Conservation (phyloP, 2,329 filamentous ascomycete genomes). For the Fusarium heterosporum region DNA sequence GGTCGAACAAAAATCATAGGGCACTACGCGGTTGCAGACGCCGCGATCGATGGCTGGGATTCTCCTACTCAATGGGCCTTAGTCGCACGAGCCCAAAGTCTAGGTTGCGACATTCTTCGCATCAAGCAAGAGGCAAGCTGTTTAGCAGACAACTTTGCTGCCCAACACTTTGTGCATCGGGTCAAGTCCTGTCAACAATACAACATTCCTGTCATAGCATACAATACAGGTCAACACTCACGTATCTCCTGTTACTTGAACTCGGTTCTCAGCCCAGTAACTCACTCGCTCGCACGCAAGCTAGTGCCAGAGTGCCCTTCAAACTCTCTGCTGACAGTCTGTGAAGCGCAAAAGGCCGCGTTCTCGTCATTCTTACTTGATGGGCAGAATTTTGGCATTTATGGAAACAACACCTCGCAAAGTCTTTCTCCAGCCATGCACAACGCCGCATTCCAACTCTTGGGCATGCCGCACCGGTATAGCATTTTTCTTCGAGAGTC, state of each 20-base stretch:
- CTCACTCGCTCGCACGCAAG: background rate
- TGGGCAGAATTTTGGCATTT: background rate
- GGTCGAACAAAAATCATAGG: background rate
- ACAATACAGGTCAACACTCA: constrained; percentile 5
- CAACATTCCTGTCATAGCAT: background rate
- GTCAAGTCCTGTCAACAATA: background rate
- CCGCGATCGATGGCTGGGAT: background rate
- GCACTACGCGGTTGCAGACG: background rate
- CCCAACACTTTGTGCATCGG: background rate
- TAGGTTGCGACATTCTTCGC: constrained; percentile 3
- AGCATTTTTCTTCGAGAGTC: background rate
- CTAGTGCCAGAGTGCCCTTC: background rate
- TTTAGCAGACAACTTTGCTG: constrained; percentile 8
- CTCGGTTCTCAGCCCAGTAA: constrained; percentile 4
- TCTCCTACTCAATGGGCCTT: background rate
- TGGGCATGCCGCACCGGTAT: constrained; percentile 8
- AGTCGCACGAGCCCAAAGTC: background rate
- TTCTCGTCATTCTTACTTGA: constrained; percentile 8
- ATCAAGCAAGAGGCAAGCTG: background rate
- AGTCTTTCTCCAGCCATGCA: constrained; percentile 19
- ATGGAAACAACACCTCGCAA: constrained; percentile 3
- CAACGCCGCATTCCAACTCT: background rate
- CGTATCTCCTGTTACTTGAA: constrained; percentile 7
- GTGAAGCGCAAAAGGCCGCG: background rate
- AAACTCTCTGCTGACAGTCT: background rate